Percentiles rank a stretch among this genome's conserved stretches.
phyloP scores from a whole-genome alignment of 306 rosid species.

The Spatholobus suberectus region DNA sequence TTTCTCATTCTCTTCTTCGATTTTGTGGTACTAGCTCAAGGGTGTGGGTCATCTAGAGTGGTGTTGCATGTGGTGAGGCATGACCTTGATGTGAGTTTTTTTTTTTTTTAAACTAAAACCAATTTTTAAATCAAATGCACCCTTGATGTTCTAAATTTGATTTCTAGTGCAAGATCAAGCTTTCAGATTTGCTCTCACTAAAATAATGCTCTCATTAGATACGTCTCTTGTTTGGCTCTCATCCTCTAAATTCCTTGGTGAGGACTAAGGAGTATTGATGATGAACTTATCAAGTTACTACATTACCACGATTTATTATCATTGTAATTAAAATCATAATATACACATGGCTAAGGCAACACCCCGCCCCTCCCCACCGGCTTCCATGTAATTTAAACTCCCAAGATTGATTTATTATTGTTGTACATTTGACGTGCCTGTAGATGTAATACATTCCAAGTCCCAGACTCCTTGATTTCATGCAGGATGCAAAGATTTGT shows the following conservation, averaged over 20 bases:
- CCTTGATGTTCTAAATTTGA: neutral
- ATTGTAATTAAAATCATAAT: neutral
- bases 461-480: neutral
- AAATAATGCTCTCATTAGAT: neutral
- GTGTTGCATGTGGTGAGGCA: no score
- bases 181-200: neutral
- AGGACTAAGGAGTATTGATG: neutral
- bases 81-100: no score
- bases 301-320: neutral
- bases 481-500: conserved; percentile 76
- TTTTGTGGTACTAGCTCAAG: no score
- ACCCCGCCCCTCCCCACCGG: neutral
- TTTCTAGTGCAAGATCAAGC: neutral
- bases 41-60: no score
- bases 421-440: neutral
- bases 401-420: neutral
- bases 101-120: no score
- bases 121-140: no score
- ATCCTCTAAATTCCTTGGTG: neutral
- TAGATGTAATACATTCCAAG: neutral
- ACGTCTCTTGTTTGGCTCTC: neutral
- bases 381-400: conserved; percentile 5
- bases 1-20: no score
- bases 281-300: conserved; percentile 4
- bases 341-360: neutral